Conservation (phyloP, 805 yeast genomes). For the Kregervanrija fluxuum region DNA sequence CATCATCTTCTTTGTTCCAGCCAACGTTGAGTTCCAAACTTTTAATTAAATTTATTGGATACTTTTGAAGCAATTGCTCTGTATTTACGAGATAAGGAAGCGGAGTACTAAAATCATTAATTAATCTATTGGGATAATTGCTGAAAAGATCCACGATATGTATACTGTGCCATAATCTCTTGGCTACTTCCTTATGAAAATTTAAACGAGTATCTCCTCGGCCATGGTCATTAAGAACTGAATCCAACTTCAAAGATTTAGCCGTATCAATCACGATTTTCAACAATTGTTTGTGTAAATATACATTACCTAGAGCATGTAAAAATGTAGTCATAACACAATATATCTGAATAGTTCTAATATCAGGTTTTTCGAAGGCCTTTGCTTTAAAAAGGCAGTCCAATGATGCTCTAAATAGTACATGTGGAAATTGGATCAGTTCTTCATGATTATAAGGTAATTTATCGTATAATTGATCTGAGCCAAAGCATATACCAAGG, state of each 20-base stretch:
- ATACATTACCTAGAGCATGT: conserved; percentile 19
- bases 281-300: conserved; percentile 15
- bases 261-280: conserved; percentile 16
- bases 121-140: conserved; percentile 18
- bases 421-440: conserved; percentile 10
- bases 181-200: conserved; percentile 16
- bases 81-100: conserved; percentile 15
- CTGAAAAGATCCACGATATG: conserved; percentile 21
- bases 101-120: conserved; percentile 15
- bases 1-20: no score
- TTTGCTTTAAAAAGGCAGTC: conserved; percentile 17
- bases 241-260: conserved; percentile 3
- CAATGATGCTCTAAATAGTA: conserved; percentile 17
- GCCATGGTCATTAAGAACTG: conserved; percentile 7
- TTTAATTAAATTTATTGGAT: no score
- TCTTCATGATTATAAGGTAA: conserved; percentile 11
- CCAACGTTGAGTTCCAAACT: no score
- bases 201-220: conserved; percentile 2
- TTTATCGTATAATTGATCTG: conserved; percentile 8
- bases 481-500: conserved; percentile 18
- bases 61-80: not conserved
- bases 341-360: conserved; percentile 19
- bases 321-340: conserved; percentile 19
- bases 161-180: conserved; percentile 20
- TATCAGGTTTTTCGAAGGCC: conserved; percentile 18